phyloP scores from a whole-genome alignment of 108 stramenopile genomes.

The Cyclotella distinguenda region DNA sequence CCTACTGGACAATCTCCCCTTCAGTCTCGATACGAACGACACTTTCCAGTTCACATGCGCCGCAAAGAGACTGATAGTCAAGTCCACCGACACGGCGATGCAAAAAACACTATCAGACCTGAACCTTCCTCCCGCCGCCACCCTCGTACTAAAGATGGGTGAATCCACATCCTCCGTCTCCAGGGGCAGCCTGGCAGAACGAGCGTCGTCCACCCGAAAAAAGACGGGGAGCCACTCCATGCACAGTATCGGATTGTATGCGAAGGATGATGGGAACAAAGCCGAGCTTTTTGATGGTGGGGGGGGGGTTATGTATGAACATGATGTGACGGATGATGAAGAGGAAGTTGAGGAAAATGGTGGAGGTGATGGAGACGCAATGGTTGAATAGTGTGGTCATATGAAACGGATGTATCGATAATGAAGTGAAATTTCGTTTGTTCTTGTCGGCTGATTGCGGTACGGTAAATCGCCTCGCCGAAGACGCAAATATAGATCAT shows the following conservation, averaged over 20 bases:
- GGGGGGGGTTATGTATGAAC: constrained; percentile 83
- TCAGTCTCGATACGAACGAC: constrained; percentile 40
- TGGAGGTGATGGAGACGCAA: background rate
- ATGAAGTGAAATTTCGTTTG: too few relatives aligned
- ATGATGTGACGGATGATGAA: constrained; percentile 79
- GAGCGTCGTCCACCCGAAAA: constrained; percentile 57
- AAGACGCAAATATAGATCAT: too few relatives aligned
- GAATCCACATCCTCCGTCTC: constrained; percentile 23
- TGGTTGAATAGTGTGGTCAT: too few relatives aligned
- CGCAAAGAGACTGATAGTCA: constrained; percentile 71
- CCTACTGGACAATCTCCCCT: constrained; percentile 49
- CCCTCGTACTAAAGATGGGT: constrained; percentile 67
- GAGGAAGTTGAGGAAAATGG: constrained; percentile 40
- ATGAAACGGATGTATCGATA: too few relatives aligned
- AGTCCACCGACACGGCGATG: constrained; percentile 66
- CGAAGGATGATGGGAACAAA: constrained; percentile 82
- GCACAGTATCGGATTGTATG: constrained; percentile 87
- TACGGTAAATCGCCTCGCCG: too few relatives aligned
- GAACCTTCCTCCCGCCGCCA: constrained; percentile 60
- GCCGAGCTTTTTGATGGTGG: constrained; percentile 84
- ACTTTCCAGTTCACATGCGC: constrained; percentile 78
- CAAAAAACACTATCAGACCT: constrained; percentile 54
- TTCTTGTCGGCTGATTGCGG: too few relatives aligned
- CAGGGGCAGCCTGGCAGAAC: constrained; percentile 54
- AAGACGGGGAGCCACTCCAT: constrained; percentile 85